These are phyloP conservation scores for Cladochytrium replicatum DNA, from an alignment of 192 early-diverging fungal genomes.

Conservation along the genomic window DNA sequence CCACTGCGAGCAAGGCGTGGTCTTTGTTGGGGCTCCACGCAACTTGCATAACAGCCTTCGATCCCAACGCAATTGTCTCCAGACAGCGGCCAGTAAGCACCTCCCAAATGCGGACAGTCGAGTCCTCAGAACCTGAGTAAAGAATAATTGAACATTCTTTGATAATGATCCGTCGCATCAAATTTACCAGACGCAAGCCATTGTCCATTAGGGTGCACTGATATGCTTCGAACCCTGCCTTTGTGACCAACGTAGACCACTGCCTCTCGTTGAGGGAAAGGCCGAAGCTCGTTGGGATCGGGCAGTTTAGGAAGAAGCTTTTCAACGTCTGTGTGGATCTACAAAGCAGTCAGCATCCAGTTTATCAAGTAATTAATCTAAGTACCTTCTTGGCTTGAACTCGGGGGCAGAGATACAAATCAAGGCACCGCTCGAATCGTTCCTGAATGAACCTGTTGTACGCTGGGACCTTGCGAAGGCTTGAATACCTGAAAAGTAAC, in stretches of 20 bases:
- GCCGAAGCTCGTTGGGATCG: constrained; percentile 84
- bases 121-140: constrained; percentile 67
- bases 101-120: constrained; percentile 85
- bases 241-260: constrained; percentile 77
- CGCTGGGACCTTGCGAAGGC: constrained; percentile 76
- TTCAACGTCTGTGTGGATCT: constrained; percentile 80
- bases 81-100: constrained; percentile 80
- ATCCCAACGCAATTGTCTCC: constrained; percentile 60
- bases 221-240: constrained; percentile 66
- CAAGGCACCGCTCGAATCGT: constrained; percentile 91
- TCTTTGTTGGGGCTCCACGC: constrained; percentile 85
- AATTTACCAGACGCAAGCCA: constrained; percentile 66
- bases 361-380: constrained; percentile 2
- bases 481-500: constrained; percentile 35
- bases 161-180: no score
- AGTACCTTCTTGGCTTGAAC: constrained; percentile 67
- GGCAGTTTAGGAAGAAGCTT: constrained; percentile 92
- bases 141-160: no score
- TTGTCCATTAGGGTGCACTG: constrained; percentile 87
- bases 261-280: constrained; percentile 77
- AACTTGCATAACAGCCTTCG: constrained; percentile 58
- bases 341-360: constrained; percentile 3
- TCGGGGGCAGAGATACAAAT: constrained; percentile 93
- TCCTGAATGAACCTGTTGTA: constrained; percentile 88
- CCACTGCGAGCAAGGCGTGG: constrained; percentile 66